Evolutionary conservation across 192 early-diverging fungal genomes (phyloP).

Genomic region (Glomus cerebriforme): DNA sequence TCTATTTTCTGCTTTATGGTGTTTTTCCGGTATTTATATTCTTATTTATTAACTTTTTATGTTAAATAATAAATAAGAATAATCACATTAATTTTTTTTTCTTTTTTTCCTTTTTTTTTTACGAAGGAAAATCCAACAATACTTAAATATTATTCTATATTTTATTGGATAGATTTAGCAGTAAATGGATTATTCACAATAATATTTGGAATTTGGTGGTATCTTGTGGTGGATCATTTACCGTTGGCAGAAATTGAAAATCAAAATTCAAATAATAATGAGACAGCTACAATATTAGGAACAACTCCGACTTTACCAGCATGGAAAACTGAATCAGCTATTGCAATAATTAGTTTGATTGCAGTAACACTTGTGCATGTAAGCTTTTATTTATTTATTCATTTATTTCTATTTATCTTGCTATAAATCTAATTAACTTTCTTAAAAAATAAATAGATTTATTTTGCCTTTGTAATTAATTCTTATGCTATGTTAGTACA

Average conservation of each 20-base stretch:
- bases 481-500: background rate
- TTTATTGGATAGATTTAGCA: slow-evolving; percentile 4
- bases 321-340: slow-evolving; percentile 8
- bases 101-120: background rate
- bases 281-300: background rate
- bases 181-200: background rate
- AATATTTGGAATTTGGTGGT: slow-evolving; percentile 14
- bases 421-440: no score
- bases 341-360: background rate
- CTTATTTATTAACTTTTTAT: background rate
- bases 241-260: background rate
- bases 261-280: background rate
- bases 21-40: background rate
- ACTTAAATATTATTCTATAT: background rate
- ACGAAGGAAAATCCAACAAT: background rate
- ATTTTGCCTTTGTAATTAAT: background rate
- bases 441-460: background rate
- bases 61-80: background rate
- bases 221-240: background rate
- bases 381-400: background rate
- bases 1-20: slow-evolving; percentile 2
- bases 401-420: background rate
- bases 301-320: background rate
- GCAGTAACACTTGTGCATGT: background rate
- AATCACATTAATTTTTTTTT: background rate